phyloP scores from a whole-genome alignment of 495 filamentous ascomycete genomes.

The Neurospora cerealis region DNA sequence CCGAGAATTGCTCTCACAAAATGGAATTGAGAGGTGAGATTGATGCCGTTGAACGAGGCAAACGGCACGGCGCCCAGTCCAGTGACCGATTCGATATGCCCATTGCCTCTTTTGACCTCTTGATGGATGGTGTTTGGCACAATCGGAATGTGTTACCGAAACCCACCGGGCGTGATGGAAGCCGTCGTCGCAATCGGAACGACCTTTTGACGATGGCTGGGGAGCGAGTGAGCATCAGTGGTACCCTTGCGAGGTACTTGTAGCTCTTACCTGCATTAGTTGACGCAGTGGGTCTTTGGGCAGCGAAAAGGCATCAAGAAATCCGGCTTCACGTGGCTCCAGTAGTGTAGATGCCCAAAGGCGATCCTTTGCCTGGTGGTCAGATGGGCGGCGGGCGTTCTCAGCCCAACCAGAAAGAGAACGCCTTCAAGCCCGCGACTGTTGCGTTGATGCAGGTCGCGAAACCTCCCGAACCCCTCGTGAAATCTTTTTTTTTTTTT shows the following conservation, averaged over 20 bases:
- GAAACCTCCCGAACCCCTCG: constrained; percentile 2
- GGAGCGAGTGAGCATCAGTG: constrained; percentile 10
- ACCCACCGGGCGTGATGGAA: not conserved
- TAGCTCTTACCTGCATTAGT: constrained; percentile 10
- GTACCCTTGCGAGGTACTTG: constrained; percentile 6
- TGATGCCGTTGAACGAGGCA: not conserved
- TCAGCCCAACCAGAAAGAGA: constrained; percentile 22
- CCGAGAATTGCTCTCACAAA: constrained; percentile 53
- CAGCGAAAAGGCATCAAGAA: constrained; percentile 14
- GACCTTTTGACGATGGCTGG: constrained; percentile 1
- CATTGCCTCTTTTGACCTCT: not conserved
- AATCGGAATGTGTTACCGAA: not conserved
- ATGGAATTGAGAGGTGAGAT: constrained; percentile 25
- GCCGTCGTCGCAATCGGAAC: constrained; percentile 1
- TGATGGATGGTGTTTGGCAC: constrained; percentile 17
- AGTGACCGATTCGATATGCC: constrained; percentile 18
- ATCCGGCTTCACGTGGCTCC: constrained; percentile 25
- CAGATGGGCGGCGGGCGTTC: constrained; percentile 14
- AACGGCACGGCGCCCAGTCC: constrained; percentile 11
- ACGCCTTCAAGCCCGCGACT: constrained; percentile 1
- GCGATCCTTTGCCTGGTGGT: constrained; percentile 8
- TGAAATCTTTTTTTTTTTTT: not conserved
- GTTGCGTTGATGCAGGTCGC: constrained; percentile 8
- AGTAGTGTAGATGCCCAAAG: constrained; percentile 14
- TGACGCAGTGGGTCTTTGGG: constrained; percentile 25